Base-by-base conservation (phyloP, 768 basidiomycete genomes). In the Tylopilus intermedius region DNA sequence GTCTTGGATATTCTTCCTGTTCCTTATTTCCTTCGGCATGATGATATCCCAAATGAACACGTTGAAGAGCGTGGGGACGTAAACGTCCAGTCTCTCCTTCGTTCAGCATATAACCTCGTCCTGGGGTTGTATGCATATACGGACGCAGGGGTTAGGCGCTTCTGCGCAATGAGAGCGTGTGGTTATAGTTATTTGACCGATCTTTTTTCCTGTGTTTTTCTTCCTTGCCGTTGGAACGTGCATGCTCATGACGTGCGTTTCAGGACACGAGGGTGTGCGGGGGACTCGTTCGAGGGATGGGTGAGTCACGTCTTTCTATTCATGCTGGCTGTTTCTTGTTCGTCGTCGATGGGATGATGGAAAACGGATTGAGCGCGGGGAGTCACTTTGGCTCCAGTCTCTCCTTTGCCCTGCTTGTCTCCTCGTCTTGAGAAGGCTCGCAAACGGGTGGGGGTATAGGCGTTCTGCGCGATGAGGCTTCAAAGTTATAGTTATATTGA, bases 171-270 rank as follows among this genome's bases (percentile, higher is more conserved):
- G 67, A 70, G 39, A 54, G 56, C 30, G 59, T 61, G 64, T 58
- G 67, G 67, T 68, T 68, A 68, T 68, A 68, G 68, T 68, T 68
- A 68, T 68, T 68, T 68, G 67, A 68, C 53, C 66, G 46, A 45
- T 30, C n/a, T 51, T 26, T 29, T 5, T 15, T 18, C 3, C 18
- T 2, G 18, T 2, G 24, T 24, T 3, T 6, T 27, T 15, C 37
- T 15, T 14, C n/a, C n/a, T 38, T 40, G 39, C 15, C 39, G 3
- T 11, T 35, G 1, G 37, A 32, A 15, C 45, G 10, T 0, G 18
- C 27, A 24, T 56, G 30, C 56, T 68, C 33, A 64, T 39, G 8
- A 21, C 4, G 14, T 46, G 54, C 0, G 2, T 58, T 49, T 14
- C 32, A 63, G 61, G 39, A 49, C 27, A 30, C 29, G 26, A 45